Base-by-base conservation (phyloP, 1,139 yeast species). In the Saccharomyces hybrid region DNA sequence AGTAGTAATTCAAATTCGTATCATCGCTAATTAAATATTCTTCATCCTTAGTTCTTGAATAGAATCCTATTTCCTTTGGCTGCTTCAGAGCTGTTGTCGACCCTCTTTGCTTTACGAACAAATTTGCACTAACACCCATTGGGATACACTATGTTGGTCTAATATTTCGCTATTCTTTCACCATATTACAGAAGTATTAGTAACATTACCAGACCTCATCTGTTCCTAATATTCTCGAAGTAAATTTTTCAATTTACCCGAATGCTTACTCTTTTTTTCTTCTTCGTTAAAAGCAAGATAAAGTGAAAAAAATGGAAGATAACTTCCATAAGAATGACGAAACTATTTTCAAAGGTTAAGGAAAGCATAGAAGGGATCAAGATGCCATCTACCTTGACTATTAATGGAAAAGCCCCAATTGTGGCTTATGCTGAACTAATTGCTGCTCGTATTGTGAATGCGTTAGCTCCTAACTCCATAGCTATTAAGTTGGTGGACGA, bases 361-460 rank as follows among this genome's bases (percentile, higher is more conserved):
- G 19, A 38, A 11, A 9, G 7, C 7, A 38, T 9, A 38, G 26
- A 38, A 38, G 44, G n/a, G 25, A 16, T 38, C 19, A 13, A 9
- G 44, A 63, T 60, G 64, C 57, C 65, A 57, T 57, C 66, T 54
- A 68, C 74, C 52, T 77, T 89, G 59, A 78, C 84, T 54, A 73
- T 91, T 62, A 96, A 96, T 56, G 91, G 89, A 56, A 90, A 89
- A 76, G 95, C 97, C 7, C 87, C 87, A 46, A 77, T 80, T 52
- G 83, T 86, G 56, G 95, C 93, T 28, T 91, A 88, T 69, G 81
- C 90, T n/a, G 82, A 84, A 26, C 73, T 90, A 58, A 81, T 87
- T 66, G 95, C 95, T 46, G 88, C 90, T 49, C 83, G 85, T 28
- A 77, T 86, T 54, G 81, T 86, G 66, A 88, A 88, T 72, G 70